Base-by-base conservation (phyloP, 192 early-diverging fungal species). In the Lobosporangium transversale region DNA sequence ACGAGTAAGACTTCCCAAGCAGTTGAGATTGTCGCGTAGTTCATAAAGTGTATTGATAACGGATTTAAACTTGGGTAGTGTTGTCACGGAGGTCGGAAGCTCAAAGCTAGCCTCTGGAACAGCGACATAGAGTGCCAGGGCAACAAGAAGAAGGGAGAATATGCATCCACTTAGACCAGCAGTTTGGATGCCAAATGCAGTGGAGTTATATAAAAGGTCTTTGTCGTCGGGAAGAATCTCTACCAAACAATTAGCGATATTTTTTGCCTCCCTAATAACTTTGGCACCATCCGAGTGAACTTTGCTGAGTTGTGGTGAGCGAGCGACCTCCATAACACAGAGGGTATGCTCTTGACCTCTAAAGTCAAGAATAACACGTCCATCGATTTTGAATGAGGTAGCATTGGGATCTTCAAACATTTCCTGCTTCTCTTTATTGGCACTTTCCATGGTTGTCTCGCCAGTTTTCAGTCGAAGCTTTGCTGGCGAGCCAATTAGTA, bases 111-210 rank as follows among this genome's bases (percentile, higher is more conserved):
- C 45, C 23, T 47, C 45, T 47, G 4, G 45, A 21, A 47, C 45
- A 47, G 45, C 45, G 45, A 47, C 45, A 47, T 47, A 47, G 18
- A 47, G 45, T n/a, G 45, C 17, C 15, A 21, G 45, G 23, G 45
- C 45, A 47, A 47, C 45, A 7, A 47, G 45, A 17, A 20, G 45
- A 47, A 17, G 45, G n/a, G 45, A 47, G 15, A 47, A 47, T 47
- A 47, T 47, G 45, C 45, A 47, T 47, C 45, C 15, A 47, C 45
- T 14, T 47, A 47, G 45, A 15, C 15, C 45, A 21, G 45, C 45
- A 47, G 45, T n/a, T 47, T 47, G 45, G 45, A 47, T 47, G 45
- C 45, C 45, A 47, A 47, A 47, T 47, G 45, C 45, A 14, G 45
- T 47, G 10, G 45, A 47, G 45, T 47, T 47, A 47, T 47, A 47